Evolutionary conservation across 805 yeast species (phyloP), one percentile per base, ranked within the genome.

Genomic region (Hanseniaspora taiwanica): DNA sequence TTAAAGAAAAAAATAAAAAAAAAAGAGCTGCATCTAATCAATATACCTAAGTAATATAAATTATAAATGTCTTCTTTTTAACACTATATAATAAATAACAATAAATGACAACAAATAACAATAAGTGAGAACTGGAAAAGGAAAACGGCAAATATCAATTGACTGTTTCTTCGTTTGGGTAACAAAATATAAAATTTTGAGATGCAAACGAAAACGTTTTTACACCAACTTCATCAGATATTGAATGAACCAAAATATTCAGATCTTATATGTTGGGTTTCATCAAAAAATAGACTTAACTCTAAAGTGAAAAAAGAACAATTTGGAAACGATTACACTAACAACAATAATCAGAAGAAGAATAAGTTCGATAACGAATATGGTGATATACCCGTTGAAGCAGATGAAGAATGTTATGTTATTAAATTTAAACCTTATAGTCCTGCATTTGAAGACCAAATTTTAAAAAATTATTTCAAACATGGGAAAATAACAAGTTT

Each of bases 401-500:
- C 44, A 5, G 51, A 50, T 19, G 47, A 44, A 8, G 40, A 37
- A 13, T 33, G 21, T 21, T 36, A 43, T 6, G 45, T 49, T 27
- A 55, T 56, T 38, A 38, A 45, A 7, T 36, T 56, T 19, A 52
- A 48, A 44, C 61, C 61, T 17, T 50, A 55, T 38, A 49, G 48
- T 21, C 46, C 48, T 12, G 47, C 50, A 27, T 56, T 56, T 35
- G 40, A 53, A n/a, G 32, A 46, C 9, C 35, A 43, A 24, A 57
- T 56, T 20, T 55, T 81, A 38, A 75, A 81, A n/a, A 67, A 68
- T 36, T 86, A 82, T 57, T 87, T 89, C 67, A 89, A 89, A 57
- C 96, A 87, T 62, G 93, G 94, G 3, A 89, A 89, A 55, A 85
- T 87, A 21, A 85, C 94, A 19, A 78, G 89, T 44, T 89, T 89